These are phyloP conservation scores for Catunica adiposa DNA, from an alignment of 2,329 filamentous ascomycete species.

Conservation along the genomic window DNA sequence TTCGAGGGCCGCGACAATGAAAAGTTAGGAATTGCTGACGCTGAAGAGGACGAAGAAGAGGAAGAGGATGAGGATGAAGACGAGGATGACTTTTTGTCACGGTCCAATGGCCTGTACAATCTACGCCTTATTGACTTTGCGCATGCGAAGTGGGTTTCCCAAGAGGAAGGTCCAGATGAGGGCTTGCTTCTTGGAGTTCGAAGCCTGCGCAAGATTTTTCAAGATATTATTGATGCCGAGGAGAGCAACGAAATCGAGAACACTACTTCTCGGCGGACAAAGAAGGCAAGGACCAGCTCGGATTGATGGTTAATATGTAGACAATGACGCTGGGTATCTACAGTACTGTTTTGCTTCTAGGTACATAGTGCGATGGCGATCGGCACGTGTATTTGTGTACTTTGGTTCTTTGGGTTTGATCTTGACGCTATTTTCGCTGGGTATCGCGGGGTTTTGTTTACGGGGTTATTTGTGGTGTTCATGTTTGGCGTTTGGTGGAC, in stretches of 20 bases:
- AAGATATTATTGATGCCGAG: slow-evolving; percentile 34
- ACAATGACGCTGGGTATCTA: no score
- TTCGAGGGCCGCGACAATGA: slow-evolving; percentile 20
- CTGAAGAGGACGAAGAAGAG: slow-evolving; percentile 20
- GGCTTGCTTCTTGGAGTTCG: slow-evolving; percentile 62
- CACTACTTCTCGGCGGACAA: not conserved
- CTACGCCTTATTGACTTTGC: slow-evolving; percentile 95
- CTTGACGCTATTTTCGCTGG: no score
- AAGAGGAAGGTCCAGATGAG: slow-evolving; percentile 61
- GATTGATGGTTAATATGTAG: not conserved
- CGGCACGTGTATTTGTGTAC: no score
- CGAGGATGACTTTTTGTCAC: slow-evolving; percentile 31
- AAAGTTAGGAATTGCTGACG: slow-evolving; percentile 32
- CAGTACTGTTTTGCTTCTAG: not conserved
- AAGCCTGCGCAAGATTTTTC: slow-evolving; percentile 55
- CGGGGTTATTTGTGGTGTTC: no score
- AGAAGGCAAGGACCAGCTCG: slow-evolving; percentile 4
- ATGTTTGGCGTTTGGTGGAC: no score
- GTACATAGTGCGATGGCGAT: not conserved
- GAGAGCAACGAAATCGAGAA: not conserved
- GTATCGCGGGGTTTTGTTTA: no score
- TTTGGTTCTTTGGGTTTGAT: no score
- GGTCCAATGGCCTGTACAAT: slow-evolving; percentile 38
- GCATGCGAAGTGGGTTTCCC: slow-evolving; percentile 70
- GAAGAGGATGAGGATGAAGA: slow-evolving; percentile 27